These are phyloP conservation scores for Alternaria atra DNA, from an alignment of 2,329 filamentous ascomycete genomes.

Conservation along the genomic window DNA sequence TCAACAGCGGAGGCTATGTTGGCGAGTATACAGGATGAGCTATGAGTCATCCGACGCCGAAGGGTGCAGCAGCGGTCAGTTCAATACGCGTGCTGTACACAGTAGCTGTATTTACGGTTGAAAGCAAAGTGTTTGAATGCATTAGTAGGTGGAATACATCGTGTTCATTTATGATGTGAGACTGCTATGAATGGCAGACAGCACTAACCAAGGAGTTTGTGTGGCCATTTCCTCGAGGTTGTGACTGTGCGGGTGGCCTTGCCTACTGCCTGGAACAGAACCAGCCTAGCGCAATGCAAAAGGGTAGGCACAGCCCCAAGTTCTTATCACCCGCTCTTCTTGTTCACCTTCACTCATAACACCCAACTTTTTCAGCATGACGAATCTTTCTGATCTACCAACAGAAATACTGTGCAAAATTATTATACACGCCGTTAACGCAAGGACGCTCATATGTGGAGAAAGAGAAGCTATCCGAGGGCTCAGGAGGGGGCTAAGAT, in stretches of 20 bases:
- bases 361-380: too few relatives aligned
- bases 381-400: not conserved
- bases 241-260: not conserved
- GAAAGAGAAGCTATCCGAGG: not conserved
- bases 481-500: constrained; percentile 3
- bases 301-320: not conserved
- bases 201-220: not conserved
- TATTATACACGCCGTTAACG: not conserved
- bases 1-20: not conserved
- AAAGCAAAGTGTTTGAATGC: too few relatives aligned
- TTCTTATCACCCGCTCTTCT: not conserved
- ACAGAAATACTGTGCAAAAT: constrained; percentile 3
- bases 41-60: not conserved
- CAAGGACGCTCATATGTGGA: too few relatives aligned
- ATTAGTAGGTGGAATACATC: too few relatives aligned
- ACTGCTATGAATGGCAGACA: too few relatives aligned
- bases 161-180: too few relatives aligned
- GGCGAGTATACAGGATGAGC: not conserved
- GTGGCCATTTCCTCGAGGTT: not conserved
- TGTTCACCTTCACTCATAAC: too few relatives aligned
- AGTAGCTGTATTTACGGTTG: too few relatives aligned
- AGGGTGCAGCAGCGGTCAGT: too few relatives aligned
- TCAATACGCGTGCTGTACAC: too few relatives aligned
- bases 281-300: not conserved
- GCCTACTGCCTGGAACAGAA: constrained; percentile 1